Conservation (phyloP, 306 rosid genomes). For the Sicyos baderoa region DNA sequence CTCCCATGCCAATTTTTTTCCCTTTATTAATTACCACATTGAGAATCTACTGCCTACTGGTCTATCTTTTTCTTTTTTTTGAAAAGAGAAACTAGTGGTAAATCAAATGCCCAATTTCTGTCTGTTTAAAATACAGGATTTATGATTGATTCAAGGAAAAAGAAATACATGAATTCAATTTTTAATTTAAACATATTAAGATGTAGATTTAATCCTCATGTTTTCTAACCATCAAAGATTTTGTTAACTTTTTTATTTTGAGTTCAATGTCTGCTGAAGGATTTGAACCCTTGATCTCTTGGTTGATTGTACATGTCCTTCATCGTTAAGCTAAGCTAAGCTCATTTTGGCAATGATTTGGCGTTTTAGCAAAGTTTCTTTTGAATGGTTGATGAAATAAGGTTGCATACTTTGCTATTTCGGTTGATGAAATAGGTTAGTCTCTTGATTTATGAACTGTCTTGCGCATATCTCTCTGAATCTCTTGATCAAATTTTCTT, state of each 20-base stretch:
- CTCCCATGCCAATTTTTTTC: neutral
- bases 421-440: too few species aligned
- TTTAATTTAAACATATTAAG: too few species aligned
- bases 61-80: too few species aligned
- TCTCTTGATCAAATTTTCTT: neutral
- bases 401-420: neutral
- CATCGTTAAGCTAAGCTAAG: too few species aligned
- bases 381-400: neutral
- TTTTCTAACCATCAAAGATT: neutral
- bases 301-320: too few species aligned
- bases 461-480: neutral
- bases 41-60: neutral
- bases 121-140: neutral
- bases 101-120: neutral
- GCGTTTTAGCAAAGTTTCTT: neutral
- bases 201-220: too few species aligned
- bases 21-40: neutral
- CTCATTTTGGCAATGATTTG: neutral
- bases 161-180: too few species aligned
- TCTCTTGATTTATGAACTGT: neutral
- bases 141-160: too few species aligned
- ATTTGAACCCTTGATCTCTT: neutral
- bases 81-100: neutral
- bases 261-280: too few species aligned
- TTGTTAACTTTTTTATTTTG: too few species aligned